Evolutionary conservation across 140 eudicot species (phyloP).

Genomic region (Bidens hawaiensis): DNA sequence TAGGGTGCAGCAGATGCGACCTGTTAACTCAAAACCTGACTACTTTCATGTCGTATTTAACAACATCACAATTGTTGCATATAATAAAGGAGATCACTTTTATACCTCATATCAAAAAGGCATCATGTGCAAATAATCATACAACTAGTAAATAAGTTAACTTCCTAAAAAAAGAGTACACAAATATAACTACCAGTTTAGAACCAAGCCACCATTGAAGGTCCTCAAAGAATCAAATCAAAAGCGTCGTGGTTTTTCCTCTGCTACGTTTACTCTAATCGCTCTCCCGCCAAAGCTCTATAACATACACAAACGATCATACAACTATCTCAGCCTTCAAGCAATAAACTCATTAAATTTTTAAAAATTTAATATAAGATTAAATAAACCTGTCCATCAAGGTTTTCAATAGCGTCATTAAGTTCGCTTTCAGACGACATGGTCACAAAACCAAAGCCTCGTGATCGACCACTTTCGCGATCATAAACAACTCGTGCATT

Average conservation of each 20-base stretch:
- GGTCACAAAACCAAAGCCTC: slow-evolving; percentile 88
- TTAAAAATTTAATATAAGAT: background rate
- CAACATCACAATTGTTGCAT: no score
- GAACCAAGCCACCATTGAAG: slow-evolving; percentile 18
- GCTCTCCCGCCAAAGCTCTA: slow-evolving; percentile 84
- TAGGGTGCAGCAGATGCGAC: no score
- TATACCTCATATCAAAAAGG: no score
- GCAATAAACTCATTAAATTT: no score
- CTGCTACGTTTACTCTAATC: slow-evolving; percentile 72
- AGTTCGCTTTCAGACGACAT: slow-evolving; percentile 69
- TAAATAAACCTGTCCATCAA: slow-evolving; percentile 81
- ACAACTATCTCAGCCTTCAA: no score
- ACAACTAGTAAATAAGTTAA: no score
- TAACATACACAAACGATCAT: background rate
- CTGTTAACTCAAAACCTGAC: no score
- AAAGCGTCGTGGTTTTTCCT: slow-evolving; percentile 65
- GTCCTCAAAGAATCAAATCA: slow-evolving; percentile 28
- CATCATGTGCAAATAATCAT: no score
- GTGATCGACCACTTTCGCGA: slow-evolving; percentile 80
- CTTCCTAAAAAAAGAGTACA: no score
- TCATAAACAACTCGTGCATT: slow-evolving; percentile 71
- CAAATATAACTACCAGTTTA: slow-evolving; percentile 15
- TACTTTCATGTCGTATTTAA: no score
- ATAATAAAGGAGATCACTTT: no score
- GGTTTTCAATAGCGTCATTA: slow-evolving; percentile 77